phyloP scores from a whole-genome alignment of 139 green algal species.

The Pleodorina starrii region DNA sequence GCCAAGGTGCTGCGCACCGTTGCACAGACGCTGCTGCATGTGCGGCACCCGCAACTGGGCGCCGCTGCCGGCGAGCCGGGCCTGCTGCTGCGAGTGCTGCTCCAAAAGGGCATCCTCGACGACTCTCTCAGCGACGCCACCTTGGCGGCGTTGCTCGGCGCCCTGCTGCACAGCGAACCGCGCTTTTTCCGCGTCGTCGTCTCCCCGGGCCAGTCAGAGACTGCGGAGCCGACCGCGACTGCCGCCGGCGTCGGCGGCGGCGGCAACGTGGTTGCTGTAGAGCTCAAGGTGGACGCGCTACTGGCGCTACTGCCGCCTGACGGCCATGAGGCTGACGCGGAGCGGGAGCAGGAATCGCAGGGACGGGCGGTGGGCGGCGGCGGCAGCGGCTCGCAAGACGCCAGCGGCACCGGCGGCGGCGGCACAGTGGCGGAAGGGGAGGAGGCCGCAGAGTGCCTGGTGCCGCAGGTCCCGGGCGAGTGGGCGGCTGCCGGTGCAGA shows the following conservation, averaged over 20 bases:
- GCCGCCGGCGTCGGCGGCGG: neutral
- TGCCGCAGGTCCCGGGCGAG: no score
- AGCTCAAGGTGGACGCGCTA: slow-evolving; percentile 13
- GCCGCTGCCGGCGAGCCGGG: slow-evolving; percentile 23
- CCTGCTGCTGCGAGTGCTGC: slow-evolving; percentile 37
- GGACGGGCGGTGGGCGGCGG: neutral
- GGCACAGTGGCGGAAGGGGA: neutral
- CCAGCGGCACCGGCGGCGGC: neutral
- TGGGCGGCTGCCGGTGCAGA: no score
- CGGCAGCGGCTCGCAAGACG: neutral
- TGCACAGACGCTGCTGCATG: slow-evolving; percentile 35
- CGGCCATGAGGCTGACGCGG: neutral
- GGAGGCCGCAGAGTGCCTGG: neutral
- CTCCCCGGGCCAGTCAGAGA: no score
- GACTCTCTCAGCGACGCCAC: neutral
- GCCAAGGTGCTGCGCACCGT: slow-evolving; percentile 41
- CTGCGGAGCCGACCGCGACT: neutral
- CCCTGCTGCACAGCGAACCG: slow-evolving; percentile 31
- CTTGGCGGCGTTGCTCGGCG: neutral
- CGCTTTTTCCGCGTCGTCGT: slow-evolving; percentile 28
- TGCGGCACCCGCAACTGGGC: slow-evolving; percentile 29
- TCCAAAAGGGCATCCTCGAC: slow-evolving; percentile 34
- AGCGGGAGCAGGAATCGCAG: neutral
- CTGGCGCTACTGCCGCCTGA: slow-evolving; percentile 18
- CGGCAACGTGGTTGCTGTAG: neutral